phyloP scores from a whole-genome alignment of 2,329 filamentous ascomycete genomes.

The Monosporascus sp. region DNA sequence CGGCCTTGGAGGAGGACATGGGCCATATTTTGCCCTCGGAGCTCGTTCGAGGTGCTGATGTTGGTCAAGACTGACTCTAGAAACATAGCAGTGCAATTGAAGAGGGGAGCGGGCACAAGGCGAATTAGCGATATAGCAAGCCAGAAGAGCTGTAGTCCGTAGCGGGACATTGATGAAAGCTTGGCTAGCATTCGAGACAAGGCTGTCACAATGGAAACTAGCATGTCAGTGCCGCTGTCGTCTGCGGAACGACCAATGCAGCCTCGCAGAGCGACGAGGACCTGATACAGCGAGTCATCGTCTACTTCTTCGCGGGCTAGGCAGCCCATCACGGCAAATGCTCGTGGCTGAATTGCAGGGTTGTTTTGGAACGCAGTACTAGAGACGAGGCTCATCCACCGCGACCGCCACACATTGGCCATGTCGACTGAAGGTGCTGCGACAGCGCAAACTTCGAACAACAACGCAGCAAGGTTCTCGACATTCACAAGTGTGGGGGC shows the following conservation, averaged over 20 bases:
- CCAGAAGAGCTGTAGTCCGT: slow-evolving; percentile 66
- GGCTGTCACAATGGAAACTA: slow-evolving; percentile 61
- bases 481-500: slow-evolving; percentile 48
- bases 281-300: slow-evolving; percentile 65
- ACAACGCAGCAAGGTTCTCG: slow-evolving; percentile 54
- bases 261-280: slow-evolving; percentile 60
- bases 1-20: slow-evolving; percentile 56
- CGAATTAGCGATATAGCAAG: slow-evolving; percentile 61
- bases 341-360: slow-evolving; percentile 62
- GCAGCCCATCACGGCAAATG: slow-evolving; percentile 67
- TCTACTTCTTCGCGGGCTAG: slow-evolving; percentile 67
- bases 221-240: slow-evolving; percentile 61
- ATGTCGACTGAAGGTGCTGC: slow-evolving; percentile 60
- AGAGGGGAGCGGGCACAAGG: slow-evolving; percentile 55
- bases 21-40: slow-evolving; percentile 55
- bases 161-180: slow-evolving; percentile 59
- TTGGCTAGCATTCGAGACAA: slow-evolving; percentile 68
- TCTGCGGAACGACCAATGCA: slow-evolving; percentile 61
- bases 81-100: slow-evolving; percentile 61
- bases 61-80: slow-evolving; percentile 60
- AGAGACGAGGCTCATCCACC: slow-evolving; percentile 69
- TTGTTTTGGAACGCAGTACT: slow-evolving; percentile 71
- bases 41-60: slow-evolving; percentile 55
- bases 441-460: slow-evolving; percentile 59
- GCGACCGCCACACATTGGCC: slow-evolving; percentile 63